Conservation (phyloP, 257 asterid genomes). For the Salvia rosmarinus region DNA sequence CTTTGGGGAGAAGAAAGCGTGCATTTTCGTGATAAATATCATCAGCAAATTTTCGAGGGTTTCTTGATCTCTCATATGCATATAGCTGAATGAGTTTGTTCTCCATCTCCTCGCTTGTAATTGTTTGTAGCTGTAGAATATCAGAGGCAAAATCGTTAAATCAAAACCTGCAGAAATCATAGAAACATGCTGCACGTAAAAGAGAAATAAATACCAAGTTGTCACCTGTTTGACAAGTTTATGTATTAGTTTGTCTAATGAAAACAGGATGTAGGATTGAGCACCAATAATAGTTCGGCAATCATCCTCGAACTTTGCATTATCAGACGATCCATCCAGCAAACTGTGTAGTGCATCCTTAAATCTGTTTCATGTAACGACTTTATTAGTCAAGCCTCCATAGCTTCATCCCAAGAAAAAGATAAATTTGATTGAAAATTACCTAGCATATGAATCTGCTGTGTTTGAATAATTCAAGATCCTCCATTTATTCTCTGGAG, state of each 20-base stretch:
- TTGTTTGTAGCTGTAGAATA: slow-evolving; percentile 62
- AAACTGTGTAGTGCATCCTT: slow-evolving; percentile 74
- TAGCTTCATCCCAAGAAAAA: slow-evolving; percentile 1
- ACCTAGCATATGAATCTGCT: slow-evolving; percentile 80
- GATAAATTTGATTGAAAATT: slow-evolving; percentile 11
- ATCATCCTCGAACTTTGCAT: slow-evolving; percentile 93
- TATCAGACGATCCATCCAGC: slow-evolving; percentile 88
- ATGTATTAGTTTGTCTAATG: slow-evolving; percentile 89
- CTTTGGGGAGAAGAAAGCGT: slow-evolving; percentile 71
- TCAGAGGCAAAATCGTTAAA: slow-evolving; percentile 22
- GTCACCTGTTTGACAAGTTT: slow-evolving; percentile 88
- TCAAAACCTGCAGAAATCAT: slow-evolving; percentile 31
- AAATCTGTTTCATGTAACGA: slow-evolving; percentile 56
- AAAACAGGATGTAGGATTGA: slow-evolving; percentile 87
- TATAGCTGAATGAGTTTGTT: slow-evolving; percentile 80
- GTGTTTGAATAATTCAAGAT: slow-evolving; percentile 52
- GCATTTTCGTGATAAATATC: slow-evolving; percentile 75
- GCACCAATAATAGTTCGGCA: slow-evolving; percentile 94
- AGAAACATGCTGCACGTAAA: neutral
- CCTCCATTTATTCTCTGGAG: slow-evolving; percentile 86
- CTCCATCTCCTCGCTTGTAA: slow-evolving; percentile 82
- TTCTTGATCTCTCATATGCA: slow-evolving; percentile 79
- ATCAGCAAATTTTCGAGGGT: slow-evolving; percentile 57
- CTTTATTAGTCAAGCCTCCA: slow-evolving; percentile 21
- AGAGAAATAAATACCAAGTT: slow-evolving; percentile 7